A percentile compares a stretch with the other conserved stretches of the same genome.
Conservation (phyloP, 129 eudicot genomes). For the Chrysanthemum lavandulifolium region DNA sequence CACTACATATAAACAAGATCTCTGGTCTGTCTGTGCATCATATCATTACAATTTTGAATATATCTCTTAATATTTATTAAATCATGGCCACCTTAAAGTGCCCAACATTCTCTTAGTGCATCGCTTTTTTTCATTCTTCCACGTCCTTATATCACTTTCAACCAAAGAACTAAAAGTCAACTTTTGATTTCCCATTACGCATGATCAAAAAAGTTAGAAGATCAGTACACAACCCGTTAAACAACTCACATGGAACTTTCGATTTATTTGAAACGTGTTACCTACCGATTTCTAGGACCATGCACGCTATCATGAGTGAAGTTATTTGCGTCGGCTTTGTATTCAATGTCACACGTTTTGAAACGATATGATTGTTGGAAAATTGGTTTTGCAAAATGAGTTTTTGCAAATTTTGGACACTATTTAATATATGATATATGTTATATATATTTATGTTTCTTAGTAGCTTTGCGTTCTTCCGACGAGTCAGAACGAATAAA, state of each 20-base stretch:
- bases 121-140: conserved; percentile 28
- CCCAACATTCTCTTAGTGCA: conserved; percentile 13
- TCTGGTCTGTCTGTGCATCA: not conserved
- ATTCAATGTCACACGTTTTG: too few relatives aligned
- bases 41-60: not conserved
- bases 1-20: not conserved
- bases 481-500: too few relatives aligned
- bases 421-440: too few relatives aligned
- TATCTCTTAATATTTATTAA: not conserved
- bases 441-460: too few relatives aligned
- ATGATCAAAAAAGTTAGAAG: conserved; percentile 26
- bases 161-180: conserved; percentile 10
- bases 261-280: conserved; percentile 20
- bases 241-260: conserved; percentile 16
- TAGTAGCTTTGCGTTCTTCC: too few relatives aligned
- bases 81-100: conserved; percentile 22
- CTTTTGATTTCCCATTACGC: conserved; percentile 31
- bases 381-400: too few relatives aligned
- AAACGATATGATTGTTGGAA: too few relatives aligned
- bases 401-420: too few relatives aligned
- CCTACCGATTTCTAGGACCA: not conserved
- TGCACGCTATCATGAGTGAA: too few relatives aligned
- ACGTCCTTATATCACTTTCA: conserved; percentile 32
- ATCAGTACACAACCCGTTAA: conserved; percentile 25
- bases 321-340: too few relatives aligned